Base-by-base conservation (phyloP, 768 basidiomycete genomes). In the Pulveroboletus sp. region DNA sequence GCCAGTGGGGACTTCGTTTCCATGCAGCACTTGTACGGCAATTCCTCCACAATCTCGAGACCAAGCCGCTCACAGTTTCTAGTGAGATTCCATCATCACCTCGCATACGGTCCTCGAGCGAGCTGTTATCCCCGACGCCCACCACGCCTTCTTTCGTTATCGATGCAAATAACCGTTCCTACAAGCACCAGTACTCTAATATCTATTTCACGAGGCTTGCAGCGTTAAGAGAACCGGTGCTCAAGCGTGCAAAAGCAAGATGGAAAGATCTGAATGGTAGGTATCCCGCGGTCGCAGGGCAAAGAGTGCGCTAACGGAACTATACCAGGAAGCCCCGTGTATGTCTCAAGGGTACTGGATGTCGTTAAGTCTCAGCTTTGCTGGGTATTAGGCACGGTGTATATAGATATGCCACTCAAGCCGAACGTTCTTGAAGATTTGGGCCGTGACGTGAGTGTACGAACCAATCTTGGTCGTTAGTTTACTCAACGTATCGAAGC, bases 401-500 rank as follows among this genome's bases (percentile, higher is more conserved):
- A 97, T 67, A 86, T 98, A 83, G 93, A 99, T 52, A 99, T 99
- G 96, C 91, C 93, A 9, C 75, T 98, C 44, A 99, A 99, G 63
- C 95, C 95, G 0, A 98, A 97, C 62, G 89, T 99, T n/a, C 77
- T 99, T 54, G 88, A 93, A 59, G 96, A 99, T 55, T 80, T 98
- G 56, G 92, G 86, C 20, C 79, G 89, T 65, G 93, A 99, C 60
- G 96, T 97, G 62, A 58, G 90, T 75, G 19, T 30, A 19, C 41
- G 47, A 45, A 36, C 40, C 44, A 19, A 53, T 55, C 35, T 14
- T 22, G 20, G 4, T 31, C 27, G 13, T 51, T 49, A 46, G 41
- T 47, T 45, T 27, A 36, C 44, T 48, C 45, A 54, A 27, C 2
- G 38, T 43, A 11, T 42, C 51, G 35, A 63, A 97, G 95, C 89